Evolutionary conservation across 2,329 filamentous ascomycete species (phyloP).

Genomic region (Xylaria sp.): DNA sequence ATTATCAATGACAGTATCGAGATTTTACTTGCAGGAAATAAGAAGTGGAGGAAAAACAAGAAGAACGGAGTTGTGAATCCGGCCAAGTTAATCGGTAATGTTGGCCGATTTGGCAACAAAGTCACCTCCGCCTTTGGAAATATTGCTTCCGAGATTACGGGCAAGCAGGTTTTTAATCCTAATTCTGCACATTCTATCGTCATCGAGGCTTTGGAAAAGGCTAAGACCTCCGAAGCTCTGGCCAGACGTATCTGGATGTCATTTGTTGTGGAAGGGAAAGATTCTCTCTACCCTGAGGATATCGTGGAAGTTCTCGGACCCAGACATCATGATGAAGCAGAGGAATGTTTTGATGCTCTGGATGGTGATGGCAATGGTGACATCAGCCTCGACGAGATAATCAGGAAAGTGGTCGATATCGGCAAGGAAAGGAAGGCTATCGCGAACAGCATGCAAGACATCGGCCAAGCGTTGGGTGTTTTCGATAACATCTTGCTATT

Average conservation of each 20-base stretch:
- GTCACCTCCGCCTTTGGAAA: conserved; percentile 93
- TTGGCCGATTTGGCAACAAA: conserved; percentile 88
- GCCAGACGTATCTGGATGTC: conserved; percentile 98
- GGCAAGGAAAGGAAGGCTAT: conserved; percentile 89
- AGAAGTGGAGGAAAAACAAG: conserved; percentile 55
- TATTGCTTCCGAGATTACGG: conserved; percentile 92
- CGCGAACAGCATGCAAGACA: conserved; percentile 93
- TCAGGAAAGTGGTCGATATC: conserved; percentile 84
- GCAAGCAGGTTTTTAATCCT: conserved; percentile 93
- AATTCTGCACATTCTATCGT: conserved; percentile 91
- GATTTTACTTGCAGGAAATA: conserved; percentile 69
- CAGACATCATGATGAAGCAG: conserved; percentile 78
- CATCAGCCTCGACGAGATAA: conserved; percentile 95
- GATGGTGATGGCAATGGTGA: conserved; percentile 93
- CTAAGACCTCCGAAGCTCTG: conserved; percentile 85
- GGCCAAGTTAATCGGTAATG: conserved; percentile 78
- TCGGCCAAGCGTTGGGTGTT: conserved; percentile 91
- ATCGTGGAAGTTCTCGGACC: conserved; percentile 86
- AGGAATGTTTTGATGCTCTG: conserved; percentile 82
- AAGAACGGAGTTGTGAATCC: conserved; percentile 75
- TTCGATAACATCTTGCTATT: conserved; percentile 87
- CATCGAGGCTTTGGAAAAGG: conserved; percentile 86
- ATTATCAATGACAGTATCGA: conserved; percentile 87
- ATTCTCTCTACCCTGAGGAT: conserved; percentile 82
- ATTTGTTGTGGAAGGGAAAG: conserved; percentile 89